phyloP scores from a whole-genome alignment of 805 yeast genomes.

The Ogataea populi-albae region DNA sequence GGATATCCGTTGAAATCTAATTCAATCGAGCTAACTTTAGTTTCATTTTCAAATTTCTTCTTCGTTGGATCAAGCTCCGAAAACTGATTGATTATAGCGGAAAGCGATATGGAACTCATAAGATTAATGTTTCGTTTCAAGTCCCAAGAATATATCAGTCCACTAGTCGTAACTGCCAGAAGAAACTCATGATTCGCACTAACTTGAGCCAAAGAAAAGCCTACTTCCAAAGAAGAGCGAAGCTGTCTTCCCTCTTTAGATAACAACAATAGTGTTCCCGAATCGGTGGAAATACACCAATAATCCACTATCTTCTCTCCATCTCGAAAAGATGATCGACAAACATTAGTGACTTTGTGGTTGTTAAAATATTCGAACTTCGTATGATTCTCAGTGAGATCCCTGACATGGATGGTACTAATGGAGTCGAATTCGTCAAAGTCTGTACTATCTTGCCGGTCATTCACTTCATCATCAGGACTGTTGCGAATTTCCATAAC shows the following conservation, averaged over 20 bases:
- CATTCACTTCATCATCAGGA: constrained; percentile 28
- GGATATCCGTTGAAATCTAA: constrained; percentile 40
- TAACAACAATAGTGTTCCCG: constrained; percentile 50
- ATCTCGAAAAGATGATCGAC: constrained; percentile 31
- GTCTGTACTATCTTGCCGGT: constrained; percentile 25
- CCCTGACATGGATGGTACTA: constrained; percentile 18
- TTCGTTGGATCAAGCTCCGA: constrained; percentile 20
- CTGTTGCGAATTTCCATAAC: constrained; percentile 29
- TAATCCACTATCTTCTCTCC: constrained; percentile 48
- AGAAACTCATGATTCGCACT: constrained; percentile 35
- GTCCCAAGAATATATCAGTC: constrained; percentile 51
- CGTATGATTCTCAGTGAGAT: constrained; percentile 25
- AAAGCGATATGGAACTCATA: constrained; percentile 46
- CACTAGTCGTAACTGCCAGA: constrained; percentile 48
- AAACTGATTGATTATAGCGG: constrained; percentile 48
- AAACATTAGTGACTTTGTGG: constrained; percentile 36
- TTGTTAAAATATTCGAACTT: constrained; percentile 42
- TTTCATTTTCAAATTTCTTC: constrained; percentile 24
- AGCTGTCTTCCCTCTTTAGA: constrained; percentile 44
- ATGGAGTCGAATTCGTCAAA: constrained; percentile 37
- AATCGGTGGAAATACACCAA: constrained; percentile 56
- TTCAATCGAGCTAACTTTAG: constrained; percentile 20
- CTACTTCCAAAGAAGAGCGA: constrained; percentile 51
- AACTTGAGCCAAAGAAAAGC: constrained; percentile 41
- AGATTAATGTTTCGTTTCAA: constrained; percentile 34